phyloP scores from a whole-genome alignment of 257 asterid species.

The Parsonsia alboflavescens region DNA sequence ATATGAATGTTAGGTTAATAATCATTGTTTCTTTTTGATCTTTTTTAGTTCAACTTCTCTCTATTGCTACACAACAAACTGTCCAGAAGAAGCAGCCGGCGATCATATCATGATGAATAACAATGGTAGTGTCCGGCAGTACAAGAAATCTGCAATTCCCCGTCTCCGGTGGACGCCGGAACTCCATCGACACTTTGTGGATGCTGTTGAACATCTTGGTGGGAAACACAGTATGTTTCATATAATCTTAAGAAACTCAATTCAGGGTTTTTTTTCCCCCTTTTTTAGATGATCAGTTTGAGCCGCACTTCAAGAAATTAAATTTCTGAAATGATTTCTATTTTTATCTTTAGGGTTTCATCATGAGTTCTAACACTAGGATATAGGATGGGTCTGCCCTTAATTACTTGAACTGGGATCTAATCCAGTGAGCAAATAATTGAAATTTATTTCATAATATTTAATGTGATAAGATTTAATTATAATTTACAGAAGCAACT shows the following conservation, averaged over 20 bases:
- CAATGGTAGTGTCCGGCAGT: constrained; percentile 20
- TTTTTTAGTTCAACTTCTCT: too few species aligned
- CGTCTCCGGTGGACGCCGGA: constrained; percentile 38
- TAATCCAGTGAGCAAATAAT: neutral
- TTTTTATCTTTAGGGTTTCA: neutral
- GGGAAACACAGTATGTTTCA: constrained; percentile 26
- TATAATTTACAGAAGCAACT: constrained; percentile 29
- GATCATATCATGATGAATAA: neutral
- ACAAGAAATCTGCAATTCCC: constrained; percentile 28
- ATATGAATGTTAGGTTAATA: too few species aligned
- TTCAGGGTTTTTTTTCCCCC: too few species aligned
- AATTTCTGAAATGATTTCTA: neutral
- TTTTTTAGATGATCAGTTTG: too few species aligned
- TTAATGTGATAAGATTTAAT: too few species aligned
- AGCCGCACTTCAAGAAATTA: too few species aligned
- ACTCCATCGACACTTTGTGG: constrained; percentile 30
- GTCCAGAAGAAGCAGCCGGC: neutral
- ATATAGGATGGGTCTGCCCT: too few species aligned
- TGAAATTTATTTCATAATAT: too few species aligned
- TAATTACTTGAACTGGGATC: neutral
- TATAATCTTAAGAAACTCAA: too few species aligned
- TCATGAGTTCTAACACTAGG: neutral
- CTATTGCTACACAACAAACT: neutral
- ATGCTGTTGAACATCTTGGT: constrained; percentile 30
- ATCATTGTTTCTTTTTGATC: too few species aligned